A percentile compares a stretch with the other conserved stretches of the same genome.
These are phyloP conservation scores for Blastomyces emzantsi DNA, from an alignment of 2,329 filamentous ascomycete species.

Conservation along the genomic window DNA sequence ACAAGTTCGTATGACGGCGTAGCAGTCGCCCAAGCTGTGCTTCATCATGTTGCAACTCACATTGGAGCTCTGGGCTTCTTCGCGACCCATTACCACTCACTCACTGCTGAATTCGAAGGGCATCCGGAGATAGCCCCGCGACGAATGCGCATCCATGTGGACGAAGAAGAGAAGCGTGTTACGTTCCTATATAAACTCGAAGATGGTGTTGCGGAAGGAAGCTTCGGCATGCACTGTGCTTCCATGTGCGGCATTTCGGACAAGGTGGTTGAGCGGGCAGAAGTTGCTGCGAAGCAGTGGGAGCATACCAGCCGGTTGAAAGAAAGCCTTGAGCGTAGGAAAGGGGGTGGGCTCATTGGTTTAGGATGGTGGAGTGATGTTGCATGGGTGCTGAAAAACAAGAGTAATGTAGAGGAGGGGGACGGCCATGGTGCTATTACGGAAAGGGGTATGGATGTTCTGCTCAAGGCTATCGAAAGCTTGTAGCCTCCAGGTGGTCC, in stretches of 20 bases:
- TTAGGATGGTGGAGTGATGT: constrained; percentile 84
- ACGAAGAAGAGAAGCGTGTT: constrained; percentile 73
- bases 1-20: constrained; percentile 95
- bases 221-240: constrained; percentile 98
- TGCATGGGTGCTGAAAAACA: constrained; percentile 60
- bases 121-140: constrained; percentile 82
- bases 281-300: constrained; percentile 83
- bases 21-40: constrained; percentile 87
- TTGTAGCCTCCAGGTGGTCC: constrained; percentile 32
- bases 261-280: constrained; percentile 75
- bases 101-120: constrained; percentile 79
- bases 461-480: constrained; percentile 48
- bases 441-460: constrained; percentile 47
- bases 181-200: constrained; percentile 95
- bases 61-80: constrained; percentile 95
- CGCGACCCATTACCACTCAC: constrained; percentile 91
- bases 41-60: constrained; percentile 92
- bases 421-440: constrained; percentile 32
- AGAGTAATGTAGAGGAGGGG: constrained; percentile 19
- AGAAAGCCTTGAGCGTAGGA: constrained; percentile 75
- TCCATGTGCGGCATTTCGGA: constrained; percentile 91
- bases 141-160: constrained; percentile 91
- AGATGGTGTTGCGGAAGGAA: constrained; percentile 86
- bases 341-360: constrained; percentile 70
- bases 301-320: constrained; percentile 88